Conservation (phyloP, 129 eudicot genomes). For the Pittosporum tobira region DNA sequence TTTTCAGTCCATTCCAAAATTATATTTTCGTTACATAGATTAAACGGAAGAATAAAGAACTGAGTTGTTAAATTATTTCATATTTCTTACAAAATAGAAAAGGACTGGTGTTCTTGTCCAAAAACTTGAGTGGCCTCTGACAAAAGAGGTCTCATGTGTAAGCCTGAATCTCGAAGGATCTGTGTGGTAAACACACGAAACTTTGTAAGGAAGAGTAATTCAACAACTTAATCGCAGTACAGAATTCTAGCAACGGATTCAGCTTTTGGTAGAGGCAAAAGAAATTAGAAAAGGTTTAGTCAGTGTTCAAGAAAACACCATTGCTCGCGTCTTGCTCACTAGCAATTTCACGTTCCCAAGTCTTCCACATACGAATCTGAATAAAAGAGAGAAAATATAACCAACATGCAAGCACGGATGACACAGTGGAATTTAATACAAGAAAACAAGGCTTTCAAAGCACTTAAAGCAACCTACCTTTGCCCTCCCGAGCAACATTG, state of each 20-base stretch:
- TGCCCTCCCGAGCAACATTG: slow-evolving; percentile 65
- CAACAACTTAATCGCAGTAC: not conserved
- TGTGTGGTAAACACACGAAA: not conserved
- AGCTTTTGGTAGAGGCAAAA: slow-evolving; percentile 1
- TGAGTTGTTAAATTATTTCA: not conserved
- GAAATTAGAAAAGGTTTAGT: not conserved
- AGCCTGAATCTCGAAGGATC: slow-evolving; percentile 7
- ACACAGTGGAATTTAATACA: not conserved
- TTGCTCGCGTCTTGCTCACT: not conserved
- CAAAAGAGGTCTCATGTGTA: slow-evolving; percentile 4
- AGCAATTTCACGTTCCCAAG: not conserved
- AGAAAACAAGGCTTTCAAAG: not conserved
- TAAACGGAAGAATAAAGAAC: not conserved
- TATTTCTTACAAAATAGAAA: slow-evolving; percentile 42
- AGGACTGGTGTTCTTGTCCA: slow-evolving; percentile 47
- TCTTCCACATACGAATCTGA: slow-evolving; percentile 1
- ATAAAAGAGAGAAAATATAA: slow-evolving; percentile 1
- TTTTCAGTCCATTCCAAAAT: too few species aligned
- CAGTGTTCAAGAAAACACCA: slow-evolving; percentile 1
- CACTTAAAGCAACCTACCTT: slow-evolving; percentile 30
- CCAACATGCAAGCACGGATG: not conserved
- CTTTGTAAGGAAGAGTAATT: not conserved
- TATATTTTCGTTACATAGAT: too few species aligned
- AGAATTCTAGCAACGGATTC: not conserved
- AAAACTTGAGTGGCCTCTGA: slow-evolving; percentile 22